Conservation (phyloP, 257 asterid genomes). For the Gentiana straminea region DNA sequence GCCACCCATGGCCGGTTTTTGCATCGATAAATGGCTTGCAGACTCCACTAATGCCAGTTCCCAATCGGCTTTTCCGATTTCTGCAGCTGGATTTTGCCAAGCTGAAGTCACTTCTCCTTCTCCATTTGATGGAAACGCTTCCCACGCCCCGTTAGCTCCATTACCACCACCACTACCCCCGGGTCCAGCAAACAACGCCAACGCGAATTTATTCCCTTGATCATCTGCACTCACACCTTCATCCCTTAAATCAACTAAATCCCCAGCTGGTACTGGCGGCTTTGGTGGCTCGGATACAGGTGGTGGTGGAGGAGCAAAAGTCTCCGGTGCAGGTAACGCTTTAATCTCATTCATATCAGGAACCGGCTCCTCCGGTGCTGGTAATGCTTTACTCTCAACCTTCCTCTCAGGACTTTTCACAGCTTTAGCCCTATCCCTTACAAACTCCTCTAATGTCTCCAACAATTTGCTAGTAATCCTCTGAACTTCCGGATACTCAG, state of each 20-base stretch:
- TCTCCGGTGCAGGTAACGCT: constrained; percentile 73
- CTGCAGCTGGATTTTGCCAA: constrained; percentile 83
- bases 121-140: constrained; percentile 50
- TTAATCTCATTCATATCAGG: constrained; percentile 59
- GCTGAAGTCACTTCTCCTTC: constrained; percentile 52
- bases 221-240: constrained; percentile 65
- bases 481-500: constrained; percentile 69
- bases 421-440: constrained; percentile 70
- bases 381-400: constrained; percentile 22
- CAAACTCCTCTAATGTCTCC: constrained; percentile 81
- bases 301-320: constrained; percentile 38
- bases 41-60: constrained; percentile 71
- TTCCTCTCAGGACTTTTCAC: constrained; percentile 62
- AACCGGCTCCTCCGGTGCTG: constrained; percentile 36
- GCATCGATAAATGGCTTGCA: constrained; percentile 49
- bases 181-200: constrained; percentile 65
- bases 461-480: constrained; percentile 51
- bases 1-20: constrained; percentile 63
- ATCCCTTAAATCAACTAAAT: constrained; percentile 58
- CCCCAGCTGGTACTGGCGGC: constrained; percentile 36
- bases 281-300: constrained; percentile 47
- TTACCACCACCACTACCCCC: constrained; percentile 29
- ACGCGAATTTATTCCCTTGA: constrained; percentile 63
- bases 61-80: constrained; percentile 72
- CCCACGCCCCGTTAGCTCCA: constrained; percentile 54